Conservation (phyloP, 345 rosid species). For the Melastoma malabathricum region DNA sequence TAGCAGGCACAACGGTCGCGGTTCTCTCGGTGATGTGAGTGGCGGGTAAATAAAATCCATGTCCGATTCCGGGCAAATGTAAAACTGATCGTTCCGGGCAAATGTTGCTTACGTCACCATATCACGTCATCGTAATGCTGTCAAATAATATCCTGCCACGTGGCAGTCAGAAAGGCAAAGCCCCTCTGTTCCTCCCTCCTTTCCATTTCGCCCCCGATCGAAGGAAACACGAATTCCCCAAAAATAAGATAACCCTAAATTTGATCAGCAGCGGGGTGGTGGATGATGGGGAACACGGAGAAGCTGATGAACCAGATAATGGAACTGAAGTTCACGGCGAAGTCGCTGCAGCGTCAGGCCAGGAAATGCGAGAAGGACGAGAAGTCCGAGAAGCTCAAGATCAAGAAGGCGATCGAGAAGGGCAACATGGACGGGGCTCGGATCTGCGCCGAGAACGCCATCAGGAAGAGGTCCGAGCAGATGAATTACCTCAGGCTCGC, state of each 20-base stretch:
- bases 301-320: slow-evolving; percentile 91
- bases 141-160: too few species aligned
- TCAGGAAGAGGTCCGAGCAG: slow-evolving; percentile 93
- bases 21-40: too few species aligned
- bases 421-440: slow-evolving; percentile 98
- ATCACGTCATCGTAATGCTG: too few species aligned
- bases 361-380: slow-evolving; percentile 98
- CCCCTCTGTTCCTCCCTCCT: too few species aligned
- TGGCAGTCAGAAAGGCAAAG: too few species aligned
- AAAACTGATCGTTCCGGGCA: too few species aligned
- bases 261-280: background rate
- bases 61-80: too few species aligned
- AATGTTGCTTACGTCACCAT: too few species aligned
- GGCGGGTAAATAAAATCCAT: too few species aligned
- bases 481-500: slow-evolving; percentile 93
- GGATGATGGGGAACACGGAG: slow-evolving; percentile 78
- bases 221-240: background rate
- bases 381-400: slow-evolving; percentile 90
- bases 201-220: too few species aligned
- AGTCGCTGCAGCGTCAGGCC: slow-evolving; percentile 81
- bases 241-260: background rate
- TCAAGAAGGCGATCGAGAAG: slow-evolving; percentile 96
- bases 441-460: slow-evolving; percentile 95
- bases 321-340: slow-evolving; percentile 86
- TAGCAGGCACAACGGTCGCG: background rate